Base-by-base conservation (phyloP, 129 eudicot genomes). In the Silybum marianum region DNA sequence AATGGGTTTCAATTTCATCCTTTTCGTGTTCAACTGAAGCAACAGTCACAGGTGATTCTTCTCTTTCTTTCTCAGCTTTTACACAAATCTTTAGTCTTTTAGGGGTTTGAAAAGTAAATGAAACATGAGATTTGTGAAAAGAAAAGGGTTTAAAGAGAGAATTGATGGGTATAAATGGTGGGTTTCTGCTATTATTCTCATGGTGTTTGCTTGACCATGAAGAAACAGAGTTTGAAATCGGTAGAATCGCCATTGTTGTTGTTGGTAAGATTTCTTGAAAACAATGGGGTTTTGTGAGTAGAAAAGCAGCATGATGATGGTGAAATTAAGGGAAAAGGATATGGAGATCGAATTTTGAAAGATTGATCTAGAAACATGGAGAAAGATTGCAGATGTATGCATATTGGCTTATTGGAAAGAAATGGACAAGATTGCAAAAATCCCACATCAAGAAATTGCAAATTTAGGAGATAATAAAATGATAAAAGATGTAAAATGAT, bases 321-420 rank as follows among this genome's bases (percentile, higher is more conserved):
- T 51, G 67, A 18, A 76, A 23, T 75, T 81, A 40, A 51, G 69
- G 70, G 42, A 34, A n/a, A 38, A 60, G 74, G 4, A 48, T 69
- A 23, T 69, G 85, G 73, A n/a, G 86, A 69, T 69, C 25, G 63
- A 32, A 32, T 32, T 28, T 28, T 4, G 36, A 3, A 65, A 73
- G 89, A 88, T 28, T 40, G 69, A 76, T 90, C 98, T 88, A 86
- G 98, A 94, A 89, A 83, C 83, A 82, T 90, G 81, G 86, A 89
- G 98, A 91, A 89, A 76, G n/a, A 74, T 62, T 74, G 84, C 84
- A 88, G 77, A 75, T 89, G 91, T 82, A 75, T 8, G 86, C 3
- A 10, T 46, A 7, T 30, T 40, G 76, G 73, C 16, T 6, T 1
- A 16, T 67, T 11, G 28, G 25, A 16, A 69, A 82, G 40, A 63